Conservation (phyloP, 2,329 filamentous ascomycete genomes). For the Teratosphaeria gauchensis region DNA sequence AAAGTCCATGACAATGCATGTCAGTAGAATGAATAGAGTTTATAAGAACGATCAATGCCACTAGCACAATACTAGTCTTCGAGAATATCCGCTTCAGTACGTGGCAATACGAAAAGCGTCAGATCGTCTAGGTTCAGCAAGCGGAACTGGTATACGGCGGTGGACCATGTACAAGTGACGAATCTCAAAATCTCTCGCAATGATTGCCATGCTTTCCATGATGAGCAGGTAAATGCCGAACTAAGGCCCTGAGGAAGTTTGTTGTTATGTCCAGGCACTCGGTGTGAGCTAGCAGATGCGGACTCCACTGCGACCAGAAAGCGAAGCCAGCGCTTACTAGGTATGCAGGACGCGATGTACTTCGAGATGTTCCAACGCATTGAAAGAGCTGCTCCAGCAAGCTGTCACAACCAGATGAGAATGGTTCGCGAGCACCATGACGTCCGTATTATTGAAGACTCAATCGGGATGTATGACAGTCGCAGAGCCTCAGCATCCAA, state of each 20-base stretch:
- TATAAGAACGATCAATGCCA: not conserved
- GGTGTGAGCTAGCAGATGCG: not conserved
- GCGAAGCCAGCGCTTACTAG: not conserved
- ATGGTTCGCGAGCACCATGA: too few relatives aligned
- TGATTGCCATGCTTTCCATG: not conserved
- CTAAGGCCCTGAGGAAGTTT: not conserved
- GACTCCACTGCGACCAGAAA: not conserved
- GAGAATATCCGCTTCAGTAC: not conserved
- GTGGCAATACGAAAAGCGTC: not conserved
- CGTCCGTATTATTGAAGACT: too few relatives aligned
- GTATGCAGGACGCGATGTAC: not conserved
- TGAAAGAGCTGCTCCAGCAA: not conserved
- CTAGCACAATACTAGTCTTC: not conserved
- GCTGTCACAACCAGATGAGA: not conserved
- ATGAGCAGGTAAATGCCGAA: not conserved
- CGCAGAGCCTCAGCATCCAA: not conserved
- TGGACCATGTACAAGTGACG: not conserved
- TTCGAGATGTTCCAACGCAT: not conserved
- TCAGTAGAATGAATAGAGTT: not conserved
- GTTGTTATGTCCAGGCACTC: not conserved
- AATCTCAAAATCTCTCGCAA: not conserved
- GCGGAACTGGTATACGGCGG: not conserved
- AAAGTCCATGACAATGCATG: not conserved
- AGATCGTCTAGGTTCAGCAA: not conserved
- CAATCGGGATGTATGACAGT: not conserved